A percentile compares a stretch with the other conserved stretches of the same genome.
phyloP scores from a whole-genome alignment of 116 monocot genomes.

The Trichopus zeylanicus region DNA sequence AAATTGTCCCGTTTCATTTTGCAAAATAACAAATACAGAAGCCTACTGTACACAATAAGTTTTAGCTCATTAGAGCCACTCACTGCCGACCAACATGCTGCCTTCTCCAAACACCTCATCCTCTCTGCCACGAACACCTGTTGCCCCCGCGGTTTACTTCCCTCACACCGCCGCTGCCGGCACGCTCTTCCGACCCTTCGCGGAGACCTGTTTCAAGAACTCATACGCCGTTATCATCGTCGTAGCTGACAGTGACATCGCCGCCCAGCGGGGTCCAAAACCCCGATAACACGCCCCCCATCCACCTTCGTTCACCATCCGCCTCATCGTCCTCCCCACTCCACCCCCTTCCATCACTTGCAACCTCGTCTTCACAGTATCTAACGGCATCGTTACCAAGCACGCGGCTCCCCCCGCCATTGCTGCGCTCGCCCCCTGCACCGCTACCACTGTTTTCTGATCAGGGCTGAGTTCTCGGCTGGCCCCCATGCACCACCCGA shows the following conservation, averaged over 20 bases:
- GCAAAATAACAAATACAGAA: no score
- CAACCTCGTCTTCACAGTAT: slow-evolving; percentile 39
- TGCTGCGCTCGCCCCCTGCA: slow-evolving; percentile 57
- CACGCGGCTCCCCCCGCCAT: slow-evolving; percentile 32
- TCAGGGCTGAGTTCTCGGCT: slow-evolving; percentile 6
- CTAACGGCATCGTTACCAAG: slow-evolving; percentile 42
- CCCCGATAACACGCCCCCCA: slow-evolving; percentile 68
- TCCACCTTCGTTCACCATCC: slow-evolving; percentile 49
- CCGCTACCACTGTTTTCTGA: slow-evolving; percentile 28
- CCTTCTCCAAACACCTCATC: no score
- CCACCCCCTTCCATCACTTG: slow-evolving; percentile 17
- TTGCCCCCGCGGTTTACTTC: no score
- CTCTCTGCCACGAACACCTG: no score
- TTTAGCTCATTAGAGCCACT: no score
- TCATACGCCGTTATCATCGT: slow-evolving; percentile 89
- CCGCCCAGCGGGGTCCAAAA: slow-evolving; percentile 79
- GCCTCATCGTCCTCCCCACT: slow-evolving; percentile 25
- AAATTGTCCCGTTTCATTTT: no score
- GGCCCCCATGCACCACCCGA: slow-evolving; percentile 17
- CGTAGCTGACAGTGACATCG: slow-evolving; percentile 73
- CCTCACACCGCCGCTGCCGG: background rate
- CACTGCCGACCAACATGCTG: no score
- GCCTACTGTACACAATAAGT: no score
- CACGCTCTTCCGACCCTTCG: slow-evolving; percentile 29
- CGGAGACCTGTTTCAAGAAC: slow-evolving; percentile 69